A percentile compares a stretch with the other conserved stretches of the same genome.
Conservation (phyloP, 176 grass and related monocot species). For the Oryza brachyantha region DNA sequence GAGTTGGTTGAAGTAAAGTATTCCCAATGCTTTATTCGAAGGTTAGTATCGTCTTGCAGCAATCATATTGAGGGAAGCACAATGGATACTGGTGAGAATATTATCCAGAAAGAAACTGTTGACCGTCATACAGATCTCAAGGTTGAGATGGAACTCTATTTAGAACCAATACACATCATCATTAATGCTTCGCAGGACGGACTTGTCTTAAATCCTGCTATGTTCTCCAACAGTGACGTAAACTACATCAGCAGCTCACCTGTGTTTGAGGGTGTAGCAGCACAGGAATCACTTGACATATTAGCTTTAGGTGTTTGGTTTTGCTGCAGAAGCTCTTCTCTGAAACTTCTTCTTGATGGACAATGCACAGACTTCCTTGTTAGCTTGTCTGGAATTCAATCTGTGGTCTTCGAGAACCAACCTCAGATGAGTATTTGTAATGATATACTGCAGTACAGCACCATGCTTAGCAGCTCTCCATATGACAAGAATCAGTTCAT, state of each 20-base stretch:
- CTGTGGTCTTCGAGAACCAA: slow-evolving; percentile 47
- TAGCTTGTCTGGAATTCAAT: slow-evolving; percentile 55
- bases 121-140: slow-evolving; percentile 32
- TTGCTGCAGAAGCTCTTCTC: slow-evolving; percentile 48
- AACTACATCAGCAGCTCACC: slow-evolving; percentile 38
- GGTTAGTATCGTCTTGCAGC: slow-evolving; percentile 43
- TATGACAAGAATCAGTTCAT: slow-evolving; percentile 51
- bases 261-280: slow-evolving; percentile 22
- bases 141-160: slow-evolving; percentile 53
- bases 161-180: slow-evolving; percentile 53
- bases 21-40: slow-evolving; percentile 54
- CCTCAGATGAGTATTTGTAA: slow-evolving; percentile 16
- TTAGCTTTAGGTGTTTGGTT: slow-evolving; percentile 55
- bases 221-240: slow-evolving; percentile 24
- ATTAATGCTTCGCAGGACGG: slow-evolving; percentile 47
- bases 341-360: slow-evolving; percentile 52
- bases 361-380: slow-evolving; percentile 38
- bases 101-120: slow-evolving; percentile 19
- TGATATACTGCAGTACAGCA: slow-evolving; percentile 27
- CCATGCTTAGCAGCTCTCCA: slow-evolving; percentile 1
- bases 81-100: slow-evolving; percentile 20
- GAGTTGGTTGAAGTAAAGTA: slow-evolving; percentile 42
- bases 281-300: slow-evolving; percentile 35
- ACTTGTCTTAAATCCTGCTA: slow-evolving; percentile 25
- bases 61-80: slow-evolving; percentile 31